Conservation (phyloP, 31 red algal species). For the Odonthalia washingtoniensis region DNA sequence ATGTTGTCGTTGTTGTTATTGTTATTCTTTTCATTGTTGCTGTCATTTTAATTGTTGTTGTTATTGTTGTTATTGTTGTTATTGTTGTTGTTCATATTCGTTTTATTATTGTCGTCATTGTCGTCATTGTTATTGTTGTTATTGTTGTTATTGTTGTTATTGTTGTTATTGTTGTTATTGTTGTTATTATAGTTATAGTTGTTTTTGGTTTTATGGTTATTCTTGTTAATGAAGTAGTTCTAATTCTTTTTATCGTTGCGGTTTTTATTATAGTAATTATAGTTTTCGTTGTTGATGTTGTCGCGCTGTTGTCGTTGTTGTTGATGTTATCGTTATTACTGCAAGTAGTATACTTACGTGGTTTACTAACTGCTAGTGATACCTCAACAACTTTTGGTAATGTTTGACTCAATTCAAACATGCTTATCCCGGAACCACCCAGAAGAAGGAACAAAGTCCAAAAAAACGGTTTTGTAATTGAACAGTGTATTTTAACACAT, state of each 20-base stretch:
- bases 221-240: background rate
- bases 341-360: too few species aligned
- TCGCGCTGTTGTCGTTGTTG: too few species aligned
- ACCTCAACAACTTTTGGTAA: too few species aligned
- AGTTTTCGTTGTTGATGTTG: background rate
- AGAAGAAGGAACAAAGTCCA: too few species aligned
- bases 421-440: too few species aligned
- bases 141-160: background rate
- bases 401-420: too few species aligned
- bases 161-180: background rate
- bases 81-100: background rate
- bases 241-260: background rate
- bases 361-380: too few species aligned
- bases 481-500: too few species aligned
- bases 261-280: background rate
- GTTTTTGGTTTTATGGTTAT: background rate
- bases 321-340: too few species aligned
- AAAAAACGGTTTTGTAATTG: too few species aligned
- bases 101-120: background rate
- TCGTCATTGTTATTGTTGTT: background rate
- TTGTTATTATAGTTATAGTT: background rate
- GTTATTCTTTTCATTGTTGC: background rate
- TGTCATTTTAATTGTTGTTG: background rate
- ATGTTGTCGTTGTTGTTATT: background rate
- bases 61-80: background rate